Evolutionary conservation across 306 rosid genomes (phyloP).

Genomic region (Chamaecrista fasciculata): DNA sequence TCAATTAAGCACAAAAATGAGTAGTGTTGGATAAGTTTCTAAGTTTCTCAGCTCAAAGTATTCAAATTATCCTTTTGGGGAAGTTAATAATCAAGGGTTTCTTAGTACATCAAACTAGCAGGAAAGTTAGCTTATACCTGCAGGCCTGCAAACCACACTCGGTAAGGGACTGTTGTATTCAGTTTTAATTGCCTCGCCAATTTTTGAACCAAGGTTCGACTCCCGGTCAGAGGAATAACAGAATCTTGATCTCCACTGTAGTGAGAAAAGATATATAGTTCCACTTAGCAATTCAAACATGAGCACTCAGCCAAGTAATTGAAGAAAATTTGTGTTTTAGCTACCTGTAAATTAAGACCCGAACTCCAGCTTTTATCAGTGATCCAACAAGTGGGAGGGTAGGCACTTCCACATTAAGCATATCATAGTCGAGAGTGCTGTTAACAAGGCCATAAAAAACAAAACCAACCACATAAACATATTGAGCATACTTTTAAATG

Average conservation of each 20-base stretch:
- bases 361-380: conserved; percentile 67
- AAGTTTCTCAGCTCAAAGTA: not conserved
- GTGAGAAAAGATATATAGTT: conserved; percentile 1
- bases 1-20: not conserved
- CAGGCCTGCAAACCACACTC: conserved; percentile 91
- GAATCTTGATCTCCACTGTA: conserved; percentile 98
- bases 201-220: conserved; percentile 75
- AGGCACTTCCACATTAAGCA: conserved; percentile 85
- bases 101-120: conserved; percentile 6
- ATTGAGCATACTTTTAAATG: not conserved
- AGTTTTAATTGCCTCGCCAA: conserved; percentile 65
- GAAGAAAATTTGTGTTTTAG: not conserved
- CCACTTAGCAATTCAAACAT: conserved; percentile 1
- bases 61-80: not conserved
- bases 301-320: conserved; percentile 16
- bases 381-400: conserved; percentile 74
- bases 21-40: not conserved
- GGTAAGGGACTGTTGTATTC: conserved; percentile 70
- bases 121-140: conserved; percentile 28
- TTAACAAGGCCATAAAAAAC: conserved; percentile 10
- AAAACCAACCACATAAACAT: too few species aligned
- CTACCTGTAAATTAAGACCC: conserved; percentile 86
- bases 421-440: conserved; percentile 71
- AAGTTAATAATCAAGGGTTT: not conserved
- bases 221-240: conserved; percentile 90